Conservation (phyloP, 805 yeast species). For the Metschnikowia noctiluminum region DNA sequence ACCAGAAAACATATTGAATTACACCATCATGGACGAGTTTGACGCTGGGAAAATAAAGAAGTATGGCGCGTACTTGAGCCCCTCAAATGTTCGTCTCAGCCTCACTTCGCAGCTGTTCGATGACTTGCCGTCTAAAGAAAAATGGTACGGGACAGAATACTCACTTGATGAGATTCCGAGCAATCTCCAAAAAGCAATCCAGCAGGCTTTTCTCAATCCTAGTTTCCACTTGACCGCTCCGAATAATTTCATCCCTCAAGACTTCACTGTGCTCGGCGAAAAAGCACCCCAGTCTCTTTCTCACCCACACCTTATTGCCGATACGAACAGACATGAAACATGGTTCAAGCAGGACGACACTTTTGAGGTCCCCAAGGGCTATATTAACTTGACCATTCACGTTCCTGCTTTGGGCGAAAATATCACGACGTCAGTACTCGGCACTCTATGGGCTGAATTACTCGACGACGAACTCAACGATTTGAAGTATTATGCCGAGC, state of each 20-base stretch:
- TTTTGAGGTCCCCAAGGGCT: slow-evolving; percentile 84
- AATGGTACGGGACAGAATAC: slow-evolving; percentile 92
- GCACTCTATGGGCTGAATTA: slow-evolving; percentile 64
- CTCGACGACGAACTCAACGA: slow-evolving; percentile 75
- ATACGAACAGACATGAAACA: slow-evolving; percentile 49
- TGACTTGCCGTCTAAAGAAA: slow-evolving; percentile 49
- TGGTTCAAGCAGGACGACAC: slow-evolving; percentile 93
- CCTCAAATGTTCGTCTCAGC: slow-evolving; percentile 58
- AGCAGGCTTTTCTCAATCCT: slow-evolving; percentile 22
- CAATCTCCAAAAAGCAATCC: slow-evolving; percentile 33
- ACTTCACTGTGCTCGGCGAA: slow-evolving; percentile 58
- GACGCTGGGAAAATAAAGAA: slow-evolving; percentile 51
- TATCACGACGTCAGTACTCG: slow-evolving; percentile 54
- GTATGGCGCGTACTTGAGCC: slow-evolving; percentile 47
- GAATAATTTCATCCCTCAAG: slow-evolving; percentile 80
- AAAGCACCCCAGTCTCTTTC: slow-evolving; percentile 35
- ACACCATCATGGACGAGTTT: slow-evolving; percentile 54
- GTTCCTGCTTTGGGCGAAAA: slow-evolving; percentile 60
- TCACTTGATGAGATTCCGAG: slow-evolving; percentile 43
- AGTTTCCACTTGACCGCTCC: slow-evolving; percentile 59
- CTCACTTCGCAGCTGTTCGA: slow-evolving; percentile 53
- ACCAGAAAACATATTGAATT: slow-evolving; percentile 57
- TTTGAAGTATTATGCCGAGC: slow-evolving; percentile 74
- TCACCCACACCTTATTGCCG: slow-evolving; percentile 60
- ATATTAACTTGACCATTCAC: slow-evolving; percentile 60